Evolutionary conservation across 176 grass and related monocot genomes (phyloP).

Genomic region (Canna indica): DNA sequence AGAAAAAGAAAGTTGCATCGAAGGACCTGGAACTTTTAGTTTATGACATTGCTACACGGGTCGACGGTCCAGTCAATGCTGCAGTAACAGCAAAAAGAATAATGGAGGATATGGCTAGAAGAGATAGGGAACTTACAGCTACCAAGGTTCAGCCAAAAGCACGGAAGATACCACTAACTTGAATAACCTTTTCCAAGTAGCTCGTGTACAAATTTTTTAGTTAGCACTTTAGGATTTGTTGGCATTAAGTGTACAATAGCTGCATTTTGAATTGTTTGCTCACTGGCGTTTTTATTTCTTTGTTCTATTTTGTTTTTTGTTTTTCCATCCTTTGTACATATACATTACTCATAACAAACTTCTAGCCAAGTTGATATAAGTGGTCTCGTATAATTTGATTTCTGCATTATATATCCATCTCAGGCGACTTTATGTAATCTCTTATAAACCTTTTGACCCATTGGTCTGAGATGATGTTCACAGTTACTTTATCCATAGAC

Average conservation of each 20-base stretch:
- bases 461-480: too few relatives aligned
- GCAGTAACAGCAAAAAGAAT: slow-evolving; percentile 14
- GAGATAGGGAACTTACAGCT: slow-evolving; percentile 4
- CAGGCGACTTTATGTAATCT: not conserved
- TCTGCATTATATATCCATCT: not conserved
- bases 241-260: slow-evolving; percentile 1
- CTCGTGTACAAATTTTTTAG: not conserved
- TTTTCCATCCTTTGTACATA: not conserved
- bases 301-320: not conserved
- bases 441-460: too few relatives aligned
- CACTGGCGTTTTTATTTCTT: not conserved
- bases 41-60: slow-evolving; percentile 21
- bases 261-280: not conserved
- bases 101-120: slow-evolving; percentile 18
- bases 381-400: not conserved
- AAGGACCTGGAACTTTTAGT: slow-evolving; percentile 2
- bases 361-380: not conserved
- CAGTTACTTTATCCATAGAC: too few relatives aligned
- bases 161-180: not conserved
- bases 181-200: not conserved
- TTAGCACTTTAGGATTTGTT: not conserved
- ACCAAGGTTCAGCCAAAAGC: slow-evolving; percentile 7
- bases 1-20: slow-evolving; percentile 5
- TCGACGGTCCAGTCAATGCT: slow-evolving; percentile 17
- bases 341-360: not conserved